phyloP scores from a whole-genome alignment of 306 rosid species.

The Parietaria judaica region DNA sequence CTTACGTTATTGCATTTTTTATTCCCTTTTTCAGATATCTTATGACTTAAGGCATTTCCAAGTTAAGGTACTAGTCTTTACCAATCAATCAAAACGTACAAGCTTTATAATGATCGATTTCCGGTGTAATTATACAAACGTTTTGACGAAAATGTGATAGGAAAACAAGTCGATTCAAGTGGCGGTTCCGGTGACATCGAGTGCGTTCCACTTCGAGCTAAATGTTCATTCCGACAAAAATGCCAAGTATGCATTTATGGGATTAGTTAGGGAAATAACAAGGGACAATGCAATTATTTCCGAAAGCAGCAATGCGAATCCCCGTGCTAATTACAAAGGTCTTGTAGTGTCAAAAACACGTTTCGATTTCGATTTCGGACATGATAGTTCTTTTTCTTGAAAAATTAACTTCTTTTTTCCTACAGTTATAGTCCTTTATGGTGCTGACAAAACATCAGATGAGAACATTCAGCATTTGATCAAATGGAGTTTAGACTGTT shows the following conservation, averaged over 20 bases:
- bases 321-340: constrained; percentile 67
- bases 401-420: constrained; percentile 17
- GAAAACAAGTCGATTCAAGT: constrained; percentile 56
- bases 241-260: constrained; percentile 76
- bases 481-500: constrained; percentile 82
- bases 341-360: constrained; percentile 11
- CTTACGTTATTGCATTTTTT: constrained; percentile 13
- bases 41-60: constrained; percentile 66
- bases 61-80: constrained; percentile 36
- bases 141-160: constrained; percentile 29
- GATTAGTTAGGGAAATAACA: constrained; percentile 66
- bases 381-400: constrained; percentile 8
- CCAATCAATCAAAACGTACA: too few relatives aligned
- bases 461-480: constrained; percentile 60
- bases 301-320: constrained; percentile 49
- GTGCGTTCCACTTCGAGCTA: constrained; percentile 73
- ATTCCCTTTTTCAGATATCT: constrained; percentile 49
- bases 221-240: constrained; percentile 53
- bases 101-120: too few relatives aligned
- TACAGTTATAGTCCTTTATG: constrained; percentile 65
- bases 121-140: too few relatives aligned
- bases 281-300: constrained; percentile 46
- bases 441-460: constrained; percentile 57
- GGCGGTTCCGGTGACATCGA: constrained; percentile 57
- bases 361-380: constrained; percentile 2